phyloP scores from a whole-genome alignment of 805 yeast genomes.

The Wickerhamomyces queroliae region DNA sequence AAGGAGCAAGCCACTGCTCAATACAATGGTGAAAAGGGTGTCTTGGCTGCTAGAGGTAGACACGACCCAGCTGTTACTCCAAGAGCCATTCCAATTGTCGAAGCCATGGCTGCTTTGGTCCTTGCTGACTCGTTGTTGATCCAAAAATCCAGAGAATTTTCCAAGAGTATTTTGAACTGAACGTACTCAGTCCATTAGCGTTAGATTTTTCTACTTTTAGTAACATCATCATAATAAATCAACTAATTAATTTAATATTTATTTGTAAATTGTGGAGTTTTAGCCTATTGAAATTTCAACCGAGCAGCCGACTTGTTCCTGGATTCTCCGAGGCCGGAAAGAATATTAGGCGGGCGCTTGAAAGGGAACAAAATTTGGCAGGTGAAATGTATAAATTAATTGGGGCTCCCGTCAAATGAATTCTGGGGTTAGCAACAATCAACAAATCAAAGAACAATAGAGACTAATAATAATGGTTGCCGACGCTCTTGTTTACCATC shows the following conservation, averaged over 20 bases:
- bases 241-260: too few relatives aligned
- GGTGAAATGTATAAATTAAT: too few relatives aligned
- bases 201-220: too few relatives aligned
- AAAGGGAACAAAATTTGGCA: too few relatives aligned
- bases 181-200: too few relatives aligned
- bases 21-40: constrained; percentile 84
- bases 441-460: neutral
- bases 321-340: too few relatives aligned
- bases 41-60: constrained; percentile 93
- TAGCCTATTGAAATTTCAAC: too few relatives aligned
- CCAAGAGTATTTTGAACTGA: neutral
- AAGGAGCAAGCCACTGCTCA: constrained; percentile 87
- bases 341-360: too few relatives aligned
- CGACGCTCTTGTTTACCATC: constrained; percentile 69
- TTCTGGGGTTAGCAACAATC: neutral
- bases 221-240: too few relatives aligned
- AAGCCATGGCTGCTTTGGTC: constrained; percentile 96
- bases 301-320: too few relatives aligned
- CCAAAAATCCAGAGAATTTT: constrained; percentile 72
- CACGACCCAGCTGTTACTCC: constrained; percentile 99
- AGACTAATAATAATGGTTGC: constrained; percentile 43
- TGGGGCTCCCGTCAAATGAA: too few relatives aligned
- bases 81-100: constrained; percentile 97
- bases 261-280: too few relatives aligned
- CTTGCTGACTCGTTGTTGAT: constrained; percentile 80